Base-by-base conservation (phyloP, 345 rosid species). In the Syzygium aromaticum region DNA sequence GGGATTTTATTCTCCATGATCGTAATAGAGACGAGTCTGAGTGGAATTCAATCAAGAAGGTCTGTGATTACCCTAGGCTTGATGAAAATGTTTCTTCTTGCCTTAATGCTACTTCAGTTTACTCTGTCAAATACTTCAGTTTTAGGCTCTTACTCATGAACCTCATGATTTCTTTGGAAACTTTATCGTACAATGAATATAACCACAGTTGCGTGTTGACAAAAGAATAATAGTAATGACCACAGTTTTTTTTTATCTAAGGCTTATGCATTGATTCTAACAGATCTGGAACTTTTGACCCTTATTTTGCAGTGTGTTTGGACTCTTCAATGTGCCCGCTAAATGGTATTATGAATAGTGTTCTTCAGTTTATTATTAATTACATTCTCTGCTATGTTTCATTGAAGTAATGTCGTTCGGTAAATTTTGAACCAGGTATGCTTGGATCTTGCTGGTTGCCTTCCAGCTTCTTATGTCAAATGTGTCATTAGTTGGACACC, bases 291-390 rank as follows among this genome's bases (percentile, higher is more conserved):
- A 52, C 86, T 52, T 84, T 84, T 84, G n/a, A 28, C 82, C 3
- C 82, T 89, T 77, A 67, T 87, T 93, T 89, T 93, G 96, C 96
- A 96, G 99, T 91, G 93, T 98, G 86, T 95, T 96, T 92, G 99
- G 99, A 87, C 99, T 96, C 92, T 95, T 98, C 90, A 96, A 98
- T 84, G 97, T 98, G 85, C 99, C 99, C 10, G 95, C 99, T 87
- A 94, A 95, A 90, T 93, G 96, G 99, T 95, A 95, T 90, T 90
- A 87, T 89, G 80, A 57, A 51, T 52, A 30, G 38, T 80, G 84
- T 38, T 86, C 91, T 52, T 87, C 90, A 86, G 30, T 84, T 84
- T 77, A 51, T 87, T 54, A 30, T 86, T 38, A 56, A 53, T 84
- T 89, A 86, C 84, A 77, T 77, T 30, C 61, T 30, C 13, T 87